Evolutionary conservation across 2,329 filamentous ascomycete genomes (phyloP).

Genomic region (Xylariaceae sp.): DNA sequence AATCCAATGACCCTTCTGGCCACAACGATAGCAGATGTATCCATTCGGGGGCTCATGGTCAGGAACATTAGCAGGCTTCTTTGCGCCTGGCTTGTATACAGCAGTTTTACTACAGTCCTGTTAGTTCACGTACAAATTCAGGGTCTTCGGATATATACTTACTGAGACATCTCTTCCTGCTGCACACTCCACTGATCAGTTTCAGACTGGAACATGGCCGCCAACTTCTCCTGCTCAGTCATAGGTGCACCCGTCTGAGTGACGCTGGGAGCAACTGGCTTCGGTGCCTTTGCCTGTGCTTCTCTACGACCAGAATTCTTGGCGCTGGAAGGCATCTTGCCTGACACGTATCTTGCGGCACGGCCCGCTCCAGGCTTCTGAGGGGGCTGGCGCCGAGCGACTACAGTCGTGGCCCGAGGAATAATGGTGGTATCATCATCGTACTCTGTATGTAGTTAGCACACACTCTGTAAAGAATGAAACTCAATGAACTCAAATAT

Average conservation of each 20-base stretch:
- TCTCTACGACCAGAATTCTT: conserved; percentile 73
- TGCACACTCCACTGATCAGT: conserved; percentile 90
- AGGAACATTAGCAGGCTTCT: conserved; percentile 71
- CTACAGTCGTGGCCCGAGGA: conserved; percentile 87
- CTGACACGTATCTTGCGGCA: conserved; percentile 91
- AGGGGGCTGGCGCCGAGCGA: conserved; percentile 82
- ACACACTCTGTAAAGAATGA: neutral
- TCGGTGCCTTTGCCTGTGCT: conserved; percentile 56
- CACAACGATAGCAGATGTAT: conserved; percentile 94
- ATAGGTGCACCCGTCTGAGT: conserved; percentile 70
- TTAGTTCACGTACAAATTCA: conserved; percentile 5
- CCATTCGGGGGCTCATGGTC: conserved; percentile 90
- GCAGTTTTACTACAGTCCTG: conserved; percentile 51
- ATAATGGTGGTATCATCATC: conserved; percentile 98
- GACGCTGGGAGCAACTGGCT: conserved; percentile 54
- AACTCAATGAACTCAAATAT: neutral
- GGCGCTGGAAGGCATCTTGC: conserved; percentile 87
- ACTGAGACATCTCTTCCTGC: conserved; percentile 88
- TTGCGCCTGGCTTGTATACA: conserved; percentile 57
- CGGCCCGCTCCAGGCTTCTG: conserved; percentile 80
- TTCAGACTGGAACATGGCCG: conserved; percentile 85
- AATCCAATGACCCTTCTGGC: conserved; percentile 99
- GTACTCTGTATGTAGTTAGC: conserved; percentile 62
- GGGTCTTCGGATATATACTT: conserved; percentile 31
- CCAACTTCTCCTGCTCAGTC: conserved; percentile 91